phyloP scores from a whole-genome alignment of 805 yeast genomes.

The Novakomyces olei region DNA sequence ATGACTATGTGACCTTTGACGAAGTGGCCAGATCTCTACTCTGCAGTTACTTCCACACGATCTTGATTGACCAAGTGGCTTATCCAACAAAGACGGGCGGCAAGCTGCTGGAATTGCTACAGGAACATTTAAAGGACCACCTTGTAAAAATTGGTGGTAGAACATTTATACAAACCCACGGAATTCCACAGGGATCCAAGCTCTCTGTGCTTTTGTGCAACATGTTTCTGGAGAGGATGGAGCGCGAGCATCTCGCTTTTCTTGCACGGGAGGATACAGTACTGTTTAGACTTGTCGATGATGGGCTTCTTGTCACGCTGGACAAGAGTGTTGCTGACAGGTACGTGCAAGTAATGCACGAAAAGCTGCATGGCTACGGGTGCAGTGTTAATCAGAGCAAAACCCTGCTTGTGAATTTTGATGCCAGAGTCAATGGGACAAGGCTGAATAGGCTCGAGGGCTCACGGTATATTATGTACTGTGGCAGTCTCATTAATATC shows the following conservation, averaged over 20 bases:
- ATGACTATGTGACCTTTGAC: conserved; percentile 2
- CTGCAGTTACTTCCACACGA: neutral
- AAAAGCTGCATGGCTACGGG: no score
- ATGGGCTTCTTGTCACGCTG: conserved; percentile 49
- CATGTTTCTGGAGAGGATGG: conserved; percentile 40
- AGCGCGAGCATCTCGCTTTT: conserved; percentile 17
- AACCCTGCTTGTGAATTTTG: no score
- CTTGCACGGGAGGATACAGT: conserved; percentile 14
- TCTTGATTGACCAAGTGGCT: conserved; percentile 15
- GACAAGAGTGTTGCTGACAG: conserved; percentile 15
- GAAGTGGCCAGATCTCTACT: neutral
- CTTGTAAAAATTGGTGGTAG: conserved; percentile 16
- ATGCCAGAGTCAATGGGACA: no score
- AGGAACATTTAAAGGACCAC: conserved; percentile 32
- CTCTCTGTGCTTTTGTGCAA: conserved; percentile 59
- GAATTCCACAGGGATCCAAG: conserved; percentile 70
- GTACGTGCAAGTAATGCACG: conserved; percentile 16
- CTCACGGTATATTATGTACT: no score
- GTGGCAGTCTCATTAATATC: no score
- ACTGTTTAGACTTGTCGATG: conserved; percentile 58
- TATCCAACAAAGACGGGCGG: conserved; percentile 19
- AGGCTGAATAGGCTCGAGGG: no score
- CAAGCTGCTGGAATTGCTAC: conserved; percentile 26
- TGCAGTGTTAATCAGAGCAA: no score
- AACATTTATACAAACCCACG: conserved; percentile 31